Evolutionary conservation across 345 rosid species (phyloP).

Genomic region (Salix koriyanagi): DNA sequence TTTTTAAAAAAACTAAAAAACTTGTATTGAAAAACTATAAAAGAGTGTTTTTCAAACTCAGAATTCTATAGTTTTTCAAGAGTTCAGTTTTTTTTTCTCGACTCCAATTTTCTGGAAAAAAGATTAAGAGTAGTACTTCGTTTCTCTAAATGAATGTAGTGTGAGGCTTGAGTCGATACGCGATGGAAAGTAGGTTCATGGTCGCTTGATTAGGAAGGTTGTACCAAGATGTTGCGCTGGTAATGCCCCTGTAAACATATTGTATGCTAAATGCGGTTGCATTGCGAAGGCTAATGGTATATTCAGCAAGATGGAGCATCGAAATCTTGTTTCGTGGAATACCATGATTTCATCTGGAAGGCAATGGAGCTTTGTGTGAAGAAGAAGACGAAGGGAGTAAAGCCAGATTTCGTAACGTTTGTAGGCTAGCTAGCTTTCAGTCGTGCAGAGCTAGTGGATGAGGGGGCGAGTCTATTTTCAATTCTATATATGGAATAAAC

Average conservation of each 20-base stretch:
- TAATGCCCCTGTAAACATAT: slow-evolving; percentile 54
- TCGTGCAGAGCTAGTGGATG: slow-evolving; percentile 54
- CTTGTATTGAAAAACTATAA: no score
- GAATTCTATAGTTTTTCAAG: no score
- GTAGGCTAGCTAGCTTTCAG: slow-evolving; percentile 63
- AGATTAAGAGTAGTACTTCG: no score
- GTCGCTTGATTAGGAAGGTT: slow-evolving; percentile 36
- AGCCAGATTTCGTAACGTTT: slow-evolving; percentile 57
- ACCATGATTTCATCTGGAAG: slow-evolving; percentile 51
- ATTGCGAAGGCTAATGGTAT: slow-evolving; percentile 31
- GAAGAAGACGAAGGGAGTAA: slow-evolving; percentile 37
- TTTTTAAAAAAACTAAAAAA: no score
- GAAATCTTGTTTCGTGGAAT: slow-evolving; percentile 58
- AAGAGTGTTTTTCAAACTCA: no score
- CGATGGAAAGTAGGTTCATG: slow-evolving; percentile 56
- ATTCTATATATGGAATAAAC: slow-evolving; percentile 38
- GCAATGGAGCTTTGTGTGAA: slow-evolving; percentile 45
- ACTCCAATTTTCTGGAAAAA: no score
- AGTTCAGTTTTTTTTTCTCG: no score
- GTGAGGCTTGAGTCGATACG: slow-evolving; percentile 35
- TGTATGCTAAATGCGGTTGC: slow-evolving; percentile 66
- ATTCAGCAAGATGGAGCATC: slow-evolving; percentile 39
- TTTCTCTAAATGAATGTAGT: background rate
- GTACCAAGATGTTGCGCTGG: slow-evolving; percentile 37
- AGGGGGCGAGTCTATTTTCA: slow-evolving; percentile 45